Percentiles rank a stretch among this genome's conserved stretches.
These are phyloP conservation scores for Eutrema heterophyllum DNA, from an alignment of 345 rosid genomes.

Conservation along the genomic window DNA sequence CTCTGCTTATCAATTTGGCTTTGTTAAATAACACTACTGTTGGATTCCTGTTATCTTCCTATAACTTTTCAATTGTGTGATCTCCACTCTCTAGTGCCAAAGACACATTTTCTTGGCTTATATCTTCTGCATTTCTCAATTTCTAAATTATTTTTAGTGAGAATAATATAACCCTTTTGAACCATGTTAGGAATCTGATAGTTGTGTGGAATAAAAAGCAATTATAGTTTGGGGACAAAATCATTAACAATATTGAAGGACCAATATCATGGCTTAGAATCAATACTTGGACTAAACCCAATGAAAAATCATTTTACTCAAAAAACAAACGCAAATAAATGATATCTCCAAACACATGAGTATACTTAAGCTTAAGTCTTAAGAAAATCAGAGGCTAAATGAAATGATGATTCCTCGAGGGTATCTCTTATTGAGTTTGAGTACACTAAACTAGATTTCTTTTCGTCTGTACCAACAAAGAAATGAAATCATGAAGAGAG, in stretches of 20 bases:
- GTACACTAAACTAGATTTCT: neutral
- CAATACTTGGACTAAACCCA: too few relatives aligned
- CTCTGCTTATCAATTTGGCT: constrained; percentile 16
- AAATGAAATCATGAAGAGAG: neutral
- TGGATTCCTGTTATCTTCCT: constrained; percentile 16
- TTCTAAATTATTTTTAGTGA: neutral
- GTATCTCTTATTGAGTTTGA: neutral
- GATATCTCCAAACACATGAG: too few relatives aligned
- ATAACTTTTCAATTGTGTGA: neutral
- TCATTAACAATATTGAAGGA: too few relatives aligned
- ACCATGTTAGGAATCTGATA: neutral
- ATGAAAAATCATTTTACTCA: too few relatives aligned
- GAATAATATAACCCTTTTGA: neutral
- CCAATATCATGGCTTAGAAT: too few relatives aligned
- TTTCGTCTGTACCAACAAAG: neutral
- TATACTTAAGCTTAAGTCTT: too few relatives aligned
- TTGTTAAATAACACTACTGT: neutral
- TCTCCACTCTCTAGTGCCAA: neutral
- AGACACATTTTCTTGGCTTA: neutral
- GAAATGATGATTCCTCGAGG: neutral
- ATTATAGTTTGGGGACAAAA: neutral
- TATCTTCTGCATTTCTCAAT: neutral
- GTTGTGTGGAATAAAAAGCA: neutral
- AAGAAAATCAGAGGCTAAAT: neutral
- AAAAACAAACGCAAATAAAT: too few relatives aligned